phyloP scores from a whole-genome alignment of 176 grass and related monocot species.

The Tuctoria greenei region DNA sequence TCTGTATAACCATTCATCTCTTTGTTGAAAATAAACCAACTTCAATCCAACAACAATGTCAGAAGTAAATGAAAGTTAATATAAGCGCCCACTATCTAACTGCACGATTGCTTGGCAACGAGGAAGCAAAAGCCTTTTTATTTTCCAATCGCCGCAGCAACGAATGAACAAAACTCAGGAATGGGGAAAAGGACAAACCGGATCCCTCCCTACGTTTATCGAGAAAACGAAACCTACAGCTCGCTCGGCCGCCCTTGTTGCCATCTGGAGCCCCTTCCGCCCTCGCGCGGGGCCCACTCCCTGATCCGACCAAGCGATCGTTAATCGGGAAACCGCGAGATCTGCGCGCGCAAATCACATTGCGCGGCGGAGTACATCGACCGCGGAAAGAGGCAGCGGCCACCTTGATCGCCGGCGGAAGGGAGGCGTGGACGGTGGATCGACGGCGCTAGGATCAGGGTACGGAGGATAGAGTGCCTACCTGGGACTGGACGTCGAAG shows the following conservation, averaged over 20 bases:
- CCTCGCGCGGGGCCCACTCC: slow-evolving; percentile 21
- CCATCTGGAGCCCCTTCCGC: slow-evolving; percentile 27
- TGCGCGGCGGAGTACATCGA: slow-evolving; percentile 3
- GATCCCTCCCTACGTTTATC: slow-evolving; percentile 28
- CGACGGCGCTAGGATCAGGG: slow-evolving; percentile 1
- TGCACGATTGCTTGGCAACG: not conserved
- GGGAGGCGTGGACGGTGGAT: not conserved
- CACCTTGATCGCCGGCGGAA: slow-evolving; percentile 4
- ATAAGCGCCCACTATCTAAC: slow-evolving; percentile 1
- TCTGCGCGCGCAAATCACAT: slow-evolving; percentile 22
- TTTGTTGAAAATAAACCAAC: not conserved
- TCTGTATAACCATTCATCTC: not conserved
- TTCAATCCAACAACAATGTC: not conserved
- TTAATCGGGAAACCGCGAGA: slow-evolving; percentile 39
- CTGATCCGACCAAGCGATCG: slow-evolving; percentile 30
- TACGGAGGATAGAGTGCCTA: not conserved
- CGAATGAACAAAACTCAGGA: slow-evolving; percentile 6
- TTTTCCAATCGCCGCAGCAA: slow-evolving; percentile 11
- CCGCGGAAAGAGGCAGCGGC: not conserved
- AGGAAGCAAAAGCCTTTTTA: not conserved
- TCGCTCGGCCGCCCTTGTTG: not conserved
- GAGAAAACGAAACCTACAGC: slow-evolving; percentile 20
- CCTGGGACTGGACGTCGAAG: slow-evolving; percentile 71
- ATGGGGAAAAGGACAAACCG: slow-evolving; percentile 40
- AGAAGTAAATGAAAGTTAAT: slow-evolving; percentile 2